Percentiles rank a stretch among this genome's conserved stretches.
Conservation (phyloP, 768 basidiomycete genomes). For the Mrakia blollopis region DNA sequence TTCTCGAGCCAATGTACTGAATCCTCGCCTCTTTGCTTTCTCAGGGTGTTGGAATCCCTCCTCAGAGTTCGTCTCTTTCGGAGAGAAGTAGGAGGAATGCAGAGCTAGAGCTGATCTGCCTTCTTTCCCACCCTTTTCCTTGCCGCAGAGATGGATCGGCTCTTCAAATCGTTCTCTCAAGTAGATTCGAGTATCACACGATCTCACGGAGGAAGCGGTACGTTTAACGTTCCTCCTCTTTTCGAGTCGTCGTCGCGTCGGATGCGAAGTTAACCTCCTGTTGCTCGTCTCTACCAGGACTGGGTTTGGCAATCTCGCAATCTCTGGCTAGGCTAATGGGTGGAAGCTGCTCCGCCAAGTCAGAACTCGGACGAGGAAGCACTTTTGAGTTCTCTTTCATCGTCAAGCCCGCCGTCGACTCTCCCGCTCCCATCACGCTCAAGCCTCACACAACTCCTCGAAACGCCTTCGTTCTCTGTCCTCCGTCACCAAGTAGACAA, state of each 20-base stretch:
- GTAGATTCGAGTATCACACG: slow-evolving; percentile 20
- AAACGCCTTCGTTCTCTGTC: neutral
- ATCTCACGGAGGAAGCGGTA: slow-evolving; percentile 6
- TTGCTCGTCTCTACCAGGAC: neutral
- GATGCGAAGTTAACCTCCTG: neutral
- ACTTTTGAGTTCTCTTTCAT: slow-evolving; percentile 24
- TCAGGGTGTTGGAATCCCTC: slow-evolving; percentile 16
- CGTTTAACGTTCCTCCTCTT: neutral
- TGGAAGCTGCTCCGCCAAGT: slow-evolving; percentile 11
- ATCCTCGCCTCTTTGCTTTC: too few species aligned
- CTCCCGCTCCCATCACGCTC: neutral
- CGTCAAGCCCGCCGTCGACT: neutral
- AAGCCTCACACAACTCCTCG: neutral
- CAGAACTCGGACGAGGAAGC: slow-evolving; percentile 7
- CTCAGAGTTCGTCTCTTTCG: neutral
- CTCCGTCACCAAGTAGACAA: neutral
- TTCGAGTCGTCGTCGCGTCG: neutral
- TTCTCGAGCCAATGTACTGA: too few species aligned
- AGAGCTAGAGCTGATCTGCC: neutral
- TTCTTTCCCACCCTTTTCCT: neutral
- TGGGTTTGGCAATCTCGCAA: slow-evolving; percentile 22
- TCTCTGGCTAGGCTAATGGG: slow-evolving; percentile 17
- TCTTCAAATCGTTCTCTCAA: slow-evolving; percentile 29
- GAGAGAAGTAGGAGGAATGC: too few species aligned
- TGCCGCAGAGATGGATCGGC: neutral